A percentile compares a stretch with the other conserved stretches of the same genome.
phyloP scores from a whole-genome alignment of 2,329 filamentous ascomycete genomes.

The Penicillium sp. region DNA sequence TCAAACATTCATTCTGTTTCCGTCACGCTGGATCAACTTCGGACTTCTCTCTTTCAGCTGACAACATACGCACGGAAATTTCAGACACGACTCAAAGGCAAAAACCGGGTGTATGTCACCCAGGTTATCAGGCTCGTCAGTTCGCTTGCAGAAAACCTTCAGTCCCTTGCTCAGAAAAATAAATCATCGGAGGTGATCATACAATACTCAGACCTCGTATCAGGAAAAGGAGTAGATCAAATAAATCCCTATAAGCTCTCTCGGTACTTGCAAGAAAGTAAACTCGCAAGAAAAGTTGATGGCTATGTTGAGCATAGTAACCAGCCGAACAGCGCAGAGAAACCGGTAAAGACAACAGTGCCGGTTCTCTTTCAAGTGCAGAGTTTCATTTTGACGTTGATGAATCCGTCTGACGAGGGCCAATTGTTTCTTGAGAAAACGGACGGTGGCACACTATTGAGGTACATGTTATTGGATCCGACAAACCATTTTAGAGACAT shows the following conservation, averaged over 20 bases:
- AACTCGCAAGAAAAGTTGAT: slow-evolving; percentile 90
- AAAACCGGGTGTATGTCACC: slow-evolving; percentile 86
- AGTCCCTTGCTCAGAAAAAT: slow-evolving; percentile 41
- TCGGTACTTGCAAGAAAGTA: slow-evolving; percentile 84
- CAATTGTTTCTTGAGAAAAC: slow-evolving; percentile 54
- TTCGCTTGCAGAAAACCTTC: slow-evolving; percentile 68
- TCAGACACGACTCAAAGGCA: slow-evolving; percentile 80
- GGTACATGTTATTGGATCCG: slow-evolving; percentile 85
- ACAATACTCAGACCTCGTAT: slow-evolving; percentile 67
- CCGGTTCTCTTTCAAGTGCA: slow-evolving; percentile 62
- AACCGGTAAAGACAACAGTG: slow-evolving; percentile 29
- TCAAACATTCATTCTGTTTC: slow-evolving; percentile 79
- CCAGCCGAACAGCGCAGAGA: slow-evolving; percentile 34
- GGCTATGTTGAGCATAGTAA: slow-evolving; percentile 69
- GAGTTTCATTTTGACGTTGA: slow-evolving; percentile 72
- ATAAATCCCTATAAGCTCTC: slow-evolving; percentile 90
- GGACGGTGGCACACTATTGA: slow-evolving; percentile 57
- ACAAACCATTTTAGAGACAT: slow-evolving; percentile 88
- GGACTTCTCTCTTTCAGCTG: slow-evolving; percentile 68
- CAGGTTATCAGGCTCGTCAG: slow-evolving; percentile 81
- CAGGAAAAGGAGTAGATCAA: slow-evolving; percentile 84
- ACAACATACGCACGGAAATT: slow-evolving; percentile 82
- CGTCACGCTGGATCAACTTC: slow-evolving; percentile 69
- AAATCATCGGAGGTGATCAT: slow-evolving; percentile 62
- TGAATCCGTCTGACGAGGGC: slow-evolving; percentile 72